phyloP scores from a whole-genome alignment of 768 basidiomycete genomes.

The Tephrocybe rancida region DNA sequence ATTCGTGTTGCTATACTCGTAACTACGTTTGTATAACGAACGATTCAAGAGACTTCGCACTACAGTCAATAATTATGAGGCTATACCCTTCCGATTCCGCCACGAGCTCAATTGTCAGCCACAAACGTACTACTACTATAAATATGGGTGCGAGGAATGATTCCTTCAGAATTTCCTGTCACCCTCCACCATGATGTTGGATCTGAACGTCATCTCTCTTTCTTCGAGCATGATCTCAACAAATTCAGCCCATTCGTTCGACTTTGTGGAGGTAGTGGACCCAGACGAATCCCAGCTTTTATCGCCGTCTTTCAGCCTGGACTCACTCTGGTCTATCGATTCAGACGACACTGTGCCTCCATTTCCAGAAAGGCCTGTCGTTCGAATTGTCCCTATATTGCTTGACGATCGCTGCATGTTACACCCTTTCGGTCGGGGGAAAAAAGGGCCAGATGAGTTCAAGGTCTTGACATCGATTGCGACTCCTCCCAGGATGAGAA shows the following conservation, averaged over 20 bases:
- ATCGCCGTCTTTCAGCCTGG: constrained; percentile 15
- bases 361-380: constrained; percentile 14
- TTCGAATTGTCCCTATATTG: constrained; percentile 10
- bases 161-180: neutral
- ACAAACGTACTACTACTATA: neutral
- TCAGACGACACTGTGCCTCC: constrained; percentile 18
- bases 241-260: constrained; percentile 13
- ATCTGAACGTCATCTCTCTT: neutral
- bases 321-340: constrained; percentile 17
- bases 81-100: no score
- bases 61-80: no score
- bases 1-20: no score
- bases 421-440: constrained; percentile 9
- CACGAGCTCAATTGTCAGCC: constrained; percentile 6
- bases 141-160: neutral
- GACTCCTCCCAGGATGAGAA: constrained; percentile 14
- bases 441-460: constrained; percentile 5
- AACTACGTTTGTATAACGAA: no score
- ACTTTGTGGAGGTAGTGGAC: constrained; percentile 10
- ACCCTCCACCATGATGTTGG: constrained; percentile 9
- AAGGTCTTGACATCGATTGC: constrained; percentile 11
- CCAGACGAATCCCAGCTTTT: constrained; percentile 14
- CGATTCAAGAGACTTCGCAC: no score
- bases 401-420: constrained; percentile 13
- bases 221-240: constrained; percentile 8